Evolutionary conservation across 192 early-diverging fungal species (phyloP), one percentile per base, ranked within the genome.

Genomic region (Coemansia aciculifera): DNA sequence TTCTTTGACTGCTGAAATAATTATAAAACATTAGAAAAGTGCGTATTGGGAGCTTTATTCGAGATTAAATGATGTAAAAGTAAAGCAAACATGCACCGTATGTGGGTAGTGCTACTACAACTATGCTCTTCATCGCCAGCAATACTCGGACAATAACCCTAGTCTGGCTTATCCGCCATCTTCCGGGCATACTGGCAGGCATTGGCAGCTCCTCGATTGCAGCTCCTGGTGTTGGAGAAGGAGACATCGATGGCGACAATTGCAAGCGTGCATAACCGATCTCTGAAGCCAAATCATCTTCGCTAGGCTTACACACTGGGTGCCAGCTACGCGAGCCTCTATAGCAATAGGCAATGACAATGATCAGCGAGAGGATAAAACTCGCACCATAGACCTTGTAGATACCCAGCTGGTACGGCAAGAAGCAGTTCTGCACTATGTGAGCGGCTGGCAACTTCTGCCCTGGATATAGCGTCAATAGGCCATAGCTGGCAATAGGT

Each of bases 321-420:
- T 54, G 13, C 52, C 52, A 54, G 24, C 27, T 54, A 13, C 52
- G 23, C 46, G 63, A 63, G 8, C 62, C 57, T 5, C 32, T 44
- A 42, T 54, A 66, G 37, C 74, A 65, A 56, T 66, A 68, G 2
- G 34, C 44, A 0, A 17, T 49, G 1, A 72, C 29, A 17, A 75
- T 9, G 2, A 44, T 2, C 29, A 80, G 54, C 9, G 78, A 72
- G 0, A 32, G 10, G 2, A 62, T 67, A 59, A 83, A 64, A 3
- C 66, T 64, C 9, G 8, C 38, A 0, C 23, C 48, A 21, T 83
- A 83, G 31, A 65, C 42, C 32, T 75, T 81, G 66, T 85, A 91
- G 11, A 91, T 88, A 19, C 77, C 67, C 8, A 93, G 60, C 72
- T 91, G 90, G 72, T 89, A 85, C 0, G 91, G 91, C 17, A 91